phyloP scores from a whole-genome alignment of 1,284 basidiomycete species.

The Cryptococcus depauperatus region DNA sequence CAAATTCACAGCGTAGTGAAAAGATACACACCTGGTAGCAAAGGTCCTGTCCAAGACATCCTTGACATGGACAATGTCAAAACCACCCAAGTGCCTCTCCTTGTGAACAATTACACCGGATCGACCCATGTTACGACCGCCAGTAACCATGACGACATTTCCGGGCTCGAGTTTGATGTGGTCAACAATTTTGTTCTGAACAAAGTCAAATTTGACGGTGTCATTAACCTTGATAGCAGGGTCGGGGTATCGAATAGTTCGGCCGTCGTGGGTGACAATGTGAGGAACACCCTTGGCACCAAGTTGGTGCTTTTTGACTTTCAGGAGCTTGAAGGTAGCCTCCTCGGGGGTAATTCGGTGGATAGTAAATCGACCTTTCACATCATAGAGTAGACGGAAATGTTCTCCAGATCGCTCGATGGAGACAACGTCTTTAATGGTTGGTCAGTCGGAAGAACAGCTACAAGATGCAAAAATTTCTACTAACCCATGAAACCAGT shows the following conservation, averaged over 20 bases:
- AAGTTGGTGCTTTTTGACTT: slow-evolving; percentile 86
- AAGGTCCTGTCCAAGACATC: slow-evolving; percentile 92
- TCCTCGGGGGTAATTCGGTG: slow-evolving; percentile 99
- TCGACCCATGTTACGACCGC: slow-evolving; percentile 99
- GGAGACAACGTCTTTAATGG: slow-evolving; percentile 80
- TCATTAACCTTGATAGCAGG: slow-evolving; percentile 94
- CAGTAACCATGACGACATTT: slow-evolving; percentile 95
- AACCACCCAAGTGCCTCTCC: slow-evolving; percentile 96
- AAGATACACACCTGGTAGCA: slow-evolving; percentile 69
- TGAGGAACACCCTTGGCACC: slow-evolving; percentile 92
- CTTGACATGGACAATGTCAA: slow-evolving; percentile 96
- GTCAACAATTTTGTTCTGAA: slow-evolving; percentile 89
- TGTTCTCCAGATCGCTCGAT: slow-evolving; percentile 99
- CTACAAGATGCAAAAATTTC: background rate
- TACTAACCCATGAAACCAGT: slow-evolving; percentile 91
- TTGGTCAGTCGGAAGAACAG: background rate
- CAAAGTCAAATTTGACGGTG: slow-evolving; percentile 94
- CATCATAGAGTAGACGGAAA: slow-evolving; percentile 98
- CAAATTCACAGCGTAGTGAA: background rate
- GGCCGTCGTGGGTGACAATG: slow-evolving; percentile 97
- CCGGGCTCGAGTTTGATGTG: slow-evolving; percentile 95
- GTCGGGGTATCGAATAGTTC: slow-evolving; percentile 99
- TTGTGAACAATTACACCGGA: slow-evolving; percentile 90
- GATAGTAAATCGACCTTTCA: slow-evolving; percentile 99
- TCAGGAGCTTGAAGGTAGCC: slow-evolving; percentile 95